Evolutionary conservation across 345 rosid genomes (phyloP).

Genomic region (Erysimum cheiranthoides): DNA sequence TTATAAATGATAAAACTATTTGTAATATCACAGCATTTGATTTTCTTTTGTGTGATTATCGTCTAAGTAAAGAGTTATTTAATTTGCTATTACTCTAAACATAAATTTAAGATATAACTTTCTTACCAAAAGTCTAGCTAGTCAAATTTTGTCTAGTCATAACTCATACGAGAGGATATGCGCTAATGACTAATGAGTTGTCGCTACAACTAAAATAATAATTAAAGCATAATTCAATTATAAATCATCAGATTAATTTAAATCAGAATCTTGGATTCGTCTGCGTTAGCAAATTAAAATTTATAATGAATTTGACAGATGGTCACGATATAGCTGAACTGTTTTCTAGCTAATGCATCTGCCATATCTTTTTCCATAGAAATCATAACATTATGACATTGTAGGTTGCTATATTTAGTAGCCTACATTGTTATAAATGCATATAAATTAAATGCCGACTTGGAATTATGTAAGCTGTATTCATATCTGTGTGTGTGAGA

Average conservation of each 20-base stretch:
- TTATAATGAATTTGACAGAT: background rate
- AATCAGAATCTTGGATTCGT: slow-evolving; percentile 19
- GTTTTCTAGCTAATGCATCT: slow-evolving; percentile 24
- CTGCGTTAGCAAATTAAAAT: background rate
- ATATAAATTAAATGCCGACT: background rate
- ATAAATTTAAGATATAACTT: background rate
- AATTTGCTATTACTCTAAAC: background rate
- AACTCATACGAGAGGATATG: background rate
- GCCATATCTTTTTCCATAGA: background rate
- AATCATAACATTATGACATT: slow-evolving; percentile 6
- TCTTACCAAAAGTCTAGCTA: background rate
- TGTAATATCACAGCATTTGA: background rate
- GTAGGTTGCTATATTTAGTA: slow-evolving; percentile 24
- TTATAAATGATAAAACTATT: background rate
- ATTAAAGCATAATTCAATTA: background rate
- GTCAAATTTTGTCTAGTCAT: background rate
- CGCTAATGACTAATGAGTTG: slow-evolving; percentile 31
- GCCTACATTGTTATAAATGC: background rate
- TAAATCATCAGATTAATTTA: slow-evolving; percentile 1
- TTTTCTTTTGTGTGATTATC: background rate
- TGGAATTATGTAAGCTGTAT: background rate
- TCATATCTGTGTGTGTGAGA: background rate
- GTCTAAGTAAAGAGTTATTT: background rate
- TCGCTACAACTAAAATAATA: slow-evolving; percentile 13
- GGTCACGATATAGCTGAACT: slow-evolving; percentile 32